Base-by-base conservation (phyloP, 2,329 filamentous ascomycete species). In the Beauveria asiatica region DNA sequence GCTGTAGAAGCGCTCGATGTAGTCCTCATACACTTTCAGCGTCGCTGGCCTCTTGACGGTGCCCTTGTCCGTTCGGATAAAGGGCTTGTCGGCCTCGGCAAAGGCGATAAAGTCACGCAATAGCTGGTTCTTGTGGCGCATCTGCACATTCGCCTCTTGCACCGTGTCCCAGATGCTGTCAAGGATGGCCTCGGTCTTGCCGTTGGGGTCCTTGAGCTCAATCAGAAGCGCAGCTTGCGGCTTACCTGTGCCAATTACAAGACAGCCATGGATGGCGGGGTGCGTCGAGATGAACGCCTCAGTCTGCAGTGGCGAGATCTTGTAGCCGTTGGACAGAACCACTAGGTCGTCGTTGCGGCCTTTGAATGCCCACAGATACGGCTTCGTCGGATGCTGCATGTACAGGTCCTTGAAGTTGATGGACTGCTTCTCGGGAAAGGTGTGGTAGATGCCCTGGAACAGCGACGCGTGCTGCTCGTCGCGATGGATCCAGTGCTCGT, bases 1-100 rank as follows among this genome's bases (percentile, higher is more conserved):
- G 19, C 54, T 61, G 63, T 81, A 82, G 5, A 81, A 68, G 0
- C 70, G 69, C 5, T 80, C 74, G 45, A 82, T 81, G 60, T 80
- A 78, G 1, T 73, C 64, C 2, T 66, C 66, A 53, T 80, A 82
- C 1, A 75, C 66, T 2, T 66, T 62, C 8, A 74, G 59, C 1
- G 78, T 77, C 0, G 71, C 69, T 0, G 68, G 69, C 3, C 77
- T 72, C 65, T 77, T 75, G 4, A 78, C 70, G 0, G 72, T 78
- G 0, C 76, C 75, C 65, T 82, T 81, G 16, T 75, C 73, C 0
- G 79, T 78, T 17, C 69, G 71, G 3, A 73, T 64, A 53, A 81
- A 78, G 0, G 76, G 75, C 65, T 78, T 77, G 3, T 70, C 68
- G 13, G 69, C 69, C 11, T 73, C 69, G 0, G 76, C 68, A 53